phyloP scores from a whole-genome alignment of 345 rosid species.

The Raphanus raphanistrum region DNA sequence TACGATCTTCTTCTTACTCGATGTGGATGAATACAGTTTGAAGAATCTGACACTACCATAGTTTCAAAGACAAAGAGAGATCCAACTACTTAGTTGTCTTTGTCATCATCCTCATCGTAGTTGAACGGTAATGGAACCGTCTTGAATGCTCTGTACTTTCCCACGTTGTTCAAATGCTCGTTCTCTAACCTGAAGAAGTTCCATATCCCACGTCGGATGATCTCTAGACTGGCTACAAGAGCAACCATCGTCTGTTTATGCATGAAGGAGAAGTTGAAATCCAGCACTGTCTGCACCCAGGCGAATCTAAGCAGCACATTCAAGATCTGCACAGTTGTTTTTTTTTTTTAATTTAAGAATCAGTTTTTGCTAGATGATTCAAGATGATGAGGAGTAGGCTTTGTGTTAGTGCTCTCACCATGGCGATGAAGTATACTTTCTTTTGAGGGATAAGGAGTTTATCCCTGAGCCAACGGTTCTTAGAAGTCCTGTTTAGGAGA shows the following conservation, averaged over 20 bases:
- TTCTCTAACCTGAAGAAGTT: slow-evolving; percentile 78
- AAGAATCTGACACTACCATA: neutral
- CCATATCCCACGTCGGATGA: slow-evolving; percentile 76
- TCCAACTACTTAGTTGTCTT: slow-evolving; percentile 39
- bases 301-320: slow-evolving; percentile 64
- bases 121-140: slow-evolving; percentile 76
- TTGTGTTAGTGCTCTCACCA: slow-evolving; percentile 45
- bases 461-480: slow-evolving; percentile 68
- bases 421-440: slow-evolving; percentile 53
- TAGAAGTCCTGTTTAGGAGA: slow-evolving; percentile 56
- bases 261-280: slow-evolving; percentile 37
- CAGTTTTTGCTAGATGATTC: neutral
- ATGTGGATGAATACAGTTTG: neutral
- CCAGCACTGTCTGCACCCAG: slow-evolving; percentile 66
- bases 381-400: neutral
- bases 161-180: slow-evolving; percentile 72
- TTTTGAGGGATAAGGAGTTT: slow-evolving; percentile 64
- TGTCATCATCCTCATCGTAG: slow-evolving; percentile 59
- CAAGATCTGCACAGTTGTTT: slow-evolving; percentile 37
- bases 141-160: slow-evolving; percentile 69
- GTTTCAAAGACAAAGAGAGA: neutral
- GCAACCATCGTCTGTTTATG: slow-evolving; percentile 48
- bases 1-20: neutral
- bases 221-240: slow-evolving; percentile 69
- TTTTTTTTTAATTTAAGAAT: neutral